Evolutionary conservation across 2,329 filamentous ascomycete species (phyloP).

Genomic region (Diaporthe ampelina): DNA sequence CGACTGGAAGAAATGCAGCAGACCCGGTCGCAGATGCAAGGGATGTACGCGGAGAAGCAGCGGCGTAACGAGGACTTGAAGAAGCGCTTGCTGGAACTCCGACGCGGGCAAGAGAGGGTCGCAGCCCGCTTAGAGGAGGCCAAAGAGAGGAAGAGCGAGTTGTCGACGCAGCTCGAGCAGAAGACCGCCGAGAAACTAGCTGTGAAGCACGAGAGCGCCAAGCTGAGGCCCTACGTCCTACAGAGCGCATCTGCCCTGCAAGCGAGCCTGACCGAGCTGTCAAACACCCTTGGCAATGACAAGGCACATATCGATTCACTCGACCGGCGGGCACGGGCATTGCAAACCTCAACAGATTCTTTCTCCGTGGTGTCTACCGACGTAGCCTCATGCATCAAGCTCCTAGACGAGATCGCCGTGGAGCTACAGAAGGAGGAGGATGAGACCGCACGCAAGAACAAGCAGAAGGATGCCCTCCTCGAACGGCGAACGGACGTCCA

Average conservation of each 20-base stretch:
- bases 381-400: slow-evolving; percentile 87
- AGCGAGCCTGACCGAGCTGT: slow-evolving; percentile 84
- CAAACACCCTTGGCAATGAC: slow-evolving; percentile 81
- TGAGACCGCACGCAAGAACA: slow-evolving; percentile 82
- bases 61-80: slow-evolving; percentile 90
- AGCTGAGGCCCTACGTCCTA: slow-evolving; percentile 90
- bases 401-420: slow-evolving; percentile 87
- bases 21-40: slow-evolving; percentile 85
- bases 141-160: slow-evolving; percentile 82
- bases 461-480: slow-evolving; percentile 87
- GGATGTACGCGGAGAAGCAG: slow-evolving; percentile 86
- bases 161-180: slow-evolving; percentile 80
- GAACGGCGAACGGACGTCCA: slow-evolving; percentile 91
- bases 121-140: slow-evolving; percentile 86
- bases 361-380: slow-evolving; percentile 88
- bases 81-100: slow-evolving; percentile 82
- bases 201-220: slow-evolving; percentile 86
- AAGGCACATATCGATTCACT: slow-evolving; percentile 89
- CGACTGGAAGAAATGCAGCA: slow-evolving; percentile 85
- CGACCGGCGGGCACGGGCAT: slow-evolving; percentile 86
- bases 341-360: slow-evolving; percentile 93
- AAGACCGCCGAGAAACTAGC: slow-evolving; percentile 78
- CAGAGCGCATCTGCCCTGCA: slow-evolving; percentile 90
- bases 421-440: slow-evolving; percentile 94
- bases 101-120: slow-evolving; percentile 85